Conservation (phyloP, 2,329 filamentous ascomycete genomes). For the Fusarium longipes region DNA sequence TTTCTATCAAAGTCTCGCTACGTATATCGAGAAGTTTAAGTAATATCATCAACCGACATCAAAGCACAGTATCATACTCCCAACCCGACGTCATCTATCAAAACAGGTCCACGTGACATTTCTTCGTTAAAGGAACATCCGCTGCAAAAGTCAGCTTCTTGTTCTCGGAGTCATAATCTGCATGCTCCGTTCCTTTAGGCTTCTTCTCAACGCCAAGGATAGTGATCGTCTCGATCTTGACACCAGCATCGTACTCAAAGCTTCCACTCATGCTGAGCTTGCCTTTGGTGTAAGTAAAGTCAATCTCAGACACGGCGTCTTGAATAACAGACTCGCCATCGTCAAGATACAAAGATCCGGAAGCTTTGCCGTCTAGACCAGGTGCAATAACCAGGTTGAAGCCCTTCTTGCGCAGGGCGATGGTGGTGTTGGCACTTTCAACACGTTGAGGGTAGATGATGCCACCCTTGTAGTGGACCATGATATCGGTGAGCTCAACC, state of each 20-base stretch:
- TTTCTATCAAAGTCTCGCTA: not conserved
- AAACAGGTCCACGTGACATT: constrained; percentile 14
- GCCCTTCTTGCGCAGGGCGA: constrained; percentile 68
- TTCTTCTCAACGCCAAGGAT: constrained; percentile 55
- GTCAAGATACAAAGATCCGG: constrained; percentile 77
- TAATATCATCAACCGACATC: not conserved
- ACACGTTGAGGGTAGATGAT: constrained; percentile 69
- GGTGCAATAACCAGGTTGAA: constrained; percentile 78
- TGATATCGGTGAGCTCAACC: constrained; percentile 63
- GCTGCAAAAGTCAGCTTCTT: constrained; percentile 39
- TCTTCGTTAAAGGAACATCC: constrained; percentile 38
- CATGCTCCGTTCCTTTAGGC: constrained; percentile 24
- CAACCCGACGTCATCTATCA: accelerated
- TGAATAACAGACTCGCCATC: constrained; percentile 76
- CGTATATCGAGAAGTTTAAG: not conserved
- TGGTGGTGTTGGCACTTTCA: constrained; percentile 69
- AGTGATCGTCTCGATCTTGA: constrained; percentile 60
- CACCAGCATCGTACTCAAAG: constrained; percentile 63
- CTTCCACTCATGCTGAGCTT: constrained; percentile 62
- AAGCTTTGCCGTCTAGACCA: constrained; percentile 69
- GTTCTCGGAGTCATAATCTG: constrained; percentile 40
- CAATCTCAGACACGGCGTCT: constrained; percentile 63
- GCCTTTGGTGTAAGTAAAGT: constrained; percentile 68
- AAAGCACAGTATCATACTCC: not conserved
- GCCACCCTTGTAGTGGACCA: constrained; percentile 73